These are phyloP conservation scores for Epicoccum sorghinum DNA, from an alignment of 2,329 filamentous ascomycete genomes.

Conservation along the genomic window DNA sequence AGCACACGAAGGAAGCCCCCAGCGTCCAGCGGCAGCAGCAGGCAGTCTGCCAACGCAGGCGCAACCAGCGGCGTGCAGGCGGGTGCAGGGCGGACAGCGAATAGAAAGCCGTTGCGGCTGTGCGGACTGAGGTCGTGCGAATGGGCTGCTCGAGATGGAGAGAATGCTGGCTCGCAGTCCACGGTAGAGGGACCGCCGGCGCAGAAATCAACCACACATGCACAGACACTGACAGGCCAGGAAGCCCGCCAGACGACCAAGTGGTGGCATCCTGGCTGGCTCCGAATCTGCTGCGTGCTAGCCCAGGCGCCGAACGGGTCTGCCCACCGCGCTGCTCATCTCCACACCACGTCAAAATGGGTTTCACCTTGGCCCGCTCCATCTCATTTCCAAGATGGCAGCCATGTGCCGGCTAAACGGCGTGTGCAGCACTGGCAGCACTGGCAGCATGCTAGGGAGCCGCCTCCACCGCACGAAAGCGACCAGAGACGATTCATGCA, in stretches of 20 bases:
- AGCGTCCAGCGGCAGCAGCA: not conserved
- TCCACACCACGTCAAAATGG: constrained; percentile 14
- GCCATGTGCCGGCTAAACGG: constrained; percentile 14
- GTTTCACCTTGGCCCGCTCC: constrained; percentile 10
- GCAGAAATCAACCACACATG: constrained; percentile 11
- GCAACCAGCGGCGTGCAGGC: constrained; percentile 6
- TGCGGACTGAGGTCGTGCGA: not conserved
- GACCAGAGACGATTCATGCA: constrained; percentile 14
- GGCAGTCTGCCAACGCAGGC: constrained; percentile 3
- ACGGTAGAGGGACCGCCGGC: constrained; percentile 8
- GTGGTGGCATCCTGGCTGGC: constrained; percentile 3
- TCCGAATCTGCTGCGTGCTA: constrained; percentile 5
- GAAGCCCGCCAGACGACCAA: not conserved
- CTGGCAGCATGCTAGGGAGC: constrained; percentile 7
- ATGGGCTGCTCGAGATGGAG: not conserved
- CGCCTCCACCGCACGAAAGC: constrained; percentile 5
- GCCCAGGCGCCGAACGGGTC: constrained; percentile 4
- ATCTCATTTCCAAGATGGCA: constrained; percentile 12
- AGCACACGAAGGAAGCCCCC: not conserved
- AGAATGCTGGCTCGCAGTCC: not conserved
- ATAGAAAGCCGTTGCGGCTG: constrained; percentile 1
- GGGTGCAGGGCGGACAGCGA: constrained; percentile 2
- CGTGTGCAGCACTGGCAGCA: constrained; percentile 4
- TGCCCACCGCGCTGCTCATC: constrained; percentile 3
- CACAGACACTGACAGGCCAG: constrained; percentile 1